Percentiles rank a stretch among this genome's conserved stretches.
phyloP scores from a whole-genome alignment of 192 early-diverging fungal species.

The Linnemannia zychae region DNA sequence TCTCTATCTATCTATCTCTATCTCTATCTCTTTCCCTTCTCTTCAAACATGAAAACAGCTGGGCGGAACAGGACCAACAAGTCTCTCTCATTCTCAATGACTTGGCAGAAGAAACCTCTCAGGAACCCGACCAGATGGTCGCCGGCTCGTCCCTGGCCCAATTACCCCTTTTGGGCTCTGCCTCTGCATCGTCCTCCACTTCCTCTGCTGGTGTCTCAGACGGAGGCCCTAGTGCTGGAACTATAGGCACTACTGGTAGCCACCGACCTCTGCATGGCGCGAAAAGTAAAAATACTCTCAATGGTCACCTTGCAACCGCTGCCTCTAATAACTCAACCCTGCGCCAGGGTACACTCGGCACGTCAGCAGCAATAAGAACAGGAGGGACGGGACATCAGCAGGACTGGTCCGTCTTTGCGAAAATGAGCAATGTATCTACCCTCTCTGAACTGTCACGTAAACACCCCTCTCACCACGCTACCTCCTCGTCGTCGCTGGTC shows the following conservation, averaged over 20 bases:
- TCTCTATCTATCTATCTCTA: too few species aligned
- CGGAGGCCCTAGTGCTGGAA: background rate
- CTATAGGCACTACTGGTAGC: background rate
- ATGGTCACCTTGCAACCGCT: background rate
- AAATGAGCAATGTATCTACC: conserved; percentile 53
- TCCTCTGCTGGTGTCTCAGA: background rate
- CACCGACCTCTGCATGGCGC: background rate
- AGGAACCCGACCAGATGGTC: background rate
- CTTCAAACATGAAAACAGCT: background rate
- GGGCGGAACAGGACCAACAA: background rate
- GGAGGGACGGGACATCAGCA: background rate
- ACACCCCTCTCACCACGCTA: background rate
- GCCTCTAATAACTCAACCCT: background rate
- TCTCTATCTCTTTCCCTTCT: background rate
- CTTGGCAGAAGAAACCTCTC: background rate
- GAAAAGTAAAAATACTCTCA: background rate
- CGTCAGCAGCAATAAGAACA: background rate
- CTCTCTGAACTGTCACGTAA: conserved; percentile 26
- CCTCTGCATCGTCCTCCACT: background rate
- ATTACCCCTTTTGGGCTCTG: background rate
- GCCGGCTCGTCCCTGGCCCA: background rate
- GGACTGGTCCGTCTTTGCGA: conserved; percentile 54
- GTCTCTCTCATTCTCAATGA: background rate
- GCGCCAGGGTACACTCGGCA: background rate
- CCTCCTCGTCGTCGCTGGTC: background rate